Conservation (phyloP, 768 basidiomycete genomes). For the Guyanaporus albipodus region DNA sequence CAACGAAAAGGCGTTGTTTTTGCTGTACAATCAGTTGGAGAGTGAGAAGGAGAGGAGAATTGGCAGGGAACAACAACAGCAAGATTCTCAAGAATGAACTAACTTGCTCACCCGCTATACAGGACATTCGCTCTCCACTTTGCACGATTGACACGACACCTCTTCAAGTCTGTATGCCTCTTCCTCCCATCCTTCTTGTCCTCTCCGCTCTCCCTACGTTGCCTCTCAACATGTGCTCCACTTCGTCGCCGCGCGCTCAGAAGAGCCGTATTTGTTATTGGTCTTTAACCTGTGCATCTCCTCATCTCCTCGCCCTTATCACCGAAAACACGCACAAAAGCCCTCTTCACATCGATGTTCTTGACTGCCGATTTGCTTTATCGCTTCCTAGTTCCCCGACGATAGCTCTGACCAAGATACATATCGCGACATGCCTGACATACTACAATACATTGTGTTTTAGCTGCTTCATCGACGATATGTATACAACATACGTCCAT, state of each 20-base stretch:
- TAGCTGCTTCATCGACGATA: conserved; percentile 19
- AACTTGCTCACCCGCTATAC: background rate
- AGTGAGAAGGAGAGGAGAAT: conserved; percentile 94
- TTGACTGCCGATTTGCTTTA: conserved; percentile 25
- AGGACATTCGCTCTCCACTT: conserved; percentile 1
- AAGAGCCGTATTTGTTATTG: conserved; percentile 22
- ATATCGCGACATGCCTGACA: conserved; percentile 29
- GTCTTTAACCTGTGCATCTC: conserved; percentile 24
- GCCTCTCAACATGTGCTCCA: conserved; percentile 7
- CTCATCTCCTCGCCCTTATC: conserved; percentile 3
- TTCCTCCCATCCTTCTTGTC: conserved; percentile 29
- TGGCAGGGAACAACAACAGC: conserved; percentile 77
- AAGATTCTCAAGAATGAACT: conserved; percentile 54
- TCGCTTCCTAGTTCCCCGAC: conserved; percentile 11
- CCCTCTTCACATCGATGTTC: conserved; percentile 24
- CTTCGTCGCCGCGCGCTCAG: conserved; percentile 10
- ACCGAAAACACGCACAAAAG: conserved; percentile 23
- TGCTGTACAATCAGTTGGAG: conserved; percentile 95
- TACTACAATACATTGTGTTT: conserved; percentile 34
- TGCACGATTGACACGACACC: conserved; percentile 17
- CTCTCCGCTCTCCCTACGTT: conserved; percentile 13
- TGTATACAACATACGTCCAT: conserved; percentile 24
- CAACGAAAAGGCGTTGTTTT: conserved; percentile 96
- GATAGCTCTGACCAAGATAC: conserved; percentile 24
- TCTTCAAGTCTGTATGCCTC: conserved; percentile 22